Evolutionary conservation across 148 eudicot species (phyloP), one percentile per base, ranked within the genome.

Genomic region (Fagopyrum esculentum): DNA sequence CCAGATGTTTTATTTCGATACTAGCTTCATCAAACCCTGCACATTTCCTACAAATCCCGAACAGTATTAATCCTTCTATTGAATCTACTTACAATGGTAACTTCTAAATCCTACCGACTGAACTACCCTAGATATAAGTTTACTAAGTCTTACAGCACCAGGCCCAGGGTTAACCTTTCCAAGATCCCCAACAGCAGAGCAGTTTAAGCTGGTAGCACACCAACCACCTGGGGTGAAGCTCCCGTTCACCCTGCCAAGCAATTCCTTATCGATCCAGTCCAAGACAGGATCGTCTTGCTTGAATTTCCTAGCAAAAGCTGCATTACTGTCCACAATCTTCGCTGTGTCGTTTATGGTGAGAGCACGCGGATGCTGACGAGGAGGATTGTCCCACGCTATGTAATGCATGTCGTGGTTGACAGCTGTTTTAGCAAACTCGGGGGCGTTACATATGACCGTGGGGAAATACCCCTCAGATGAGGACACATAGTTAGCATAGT

Each of bases 391-490:
- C 99, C 99, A 96, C 8, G 99, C 79, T 8, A 96, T 96, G 77
- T 83, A 96, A 77, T 96, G 99, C 85, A 96, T 86, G 76, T 96
- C 99, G 16, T 92, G 94, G 82, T 96, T 96, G 29, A 85, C 81
- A 0, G 80, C 91, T 1, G 97, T 90, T 63, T 81, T 73, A 35
- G 80, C 75, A 71, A 87, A 96, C 74, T 90, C 86, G 0, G 96
- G 97, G 6, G 71, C 84, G 49, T 96, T 96, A 85, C 99, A 96
- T 45, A 90, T 81, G 64, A 92, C 97, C 2, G 99, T 96, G 59
- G 92, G 99, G 72, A 96, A 96, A 76, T 96, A 96, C 82, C 87
- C 86, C 83, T 96, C 99, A 0, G 99, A 98, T 15, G 99, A 90
- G 22, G 99, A 96, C 26, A 90, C 79, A 68, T 92, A 92, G 77